Evolutionary conservation across 179 eudicot species (phyloP), one percentile per base, ranked within the genome.

Genomic region (Spergularia azorica): DNA sequence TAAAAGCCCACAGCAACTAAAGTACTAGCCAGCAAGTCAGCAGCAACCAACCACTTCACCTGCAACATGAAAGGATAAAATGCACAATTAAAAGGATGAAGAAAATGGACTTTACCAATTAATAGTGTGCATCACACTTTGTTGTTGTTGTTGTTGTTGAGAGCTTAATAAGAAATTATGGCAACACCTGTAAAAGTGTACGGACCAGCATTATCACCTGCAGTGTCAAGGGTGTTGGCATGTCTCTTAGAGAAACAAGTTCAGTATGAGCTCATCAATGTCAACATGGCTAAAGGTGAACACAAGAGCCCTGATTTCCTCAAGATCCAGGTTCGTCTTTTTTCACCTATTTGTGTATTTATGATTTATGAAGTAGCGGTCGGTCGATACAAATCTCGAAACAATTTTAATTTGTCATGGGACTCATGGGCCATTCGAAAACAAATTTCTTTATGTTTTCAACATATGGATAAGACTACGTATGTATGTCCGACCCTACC

Each of bases 161-260:
- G 65, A 61, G 4, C 65, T 61, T 61, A 60, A 9, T 3, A 61
- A 20, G 7, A 71, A 71, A 16, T 2, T 12, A 71, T 71, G 74
- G 89, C 82, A 56, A 64, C 92, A 0, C 84, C 90, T 38, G 96
- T 91, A 68, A 93, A 87, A 76, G 92, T 93, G 82, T 88, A 93
- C 84, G 97, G 97, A 8, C 91, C 97, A 10, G 75, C 96, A 2
- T 6, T 90, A 13, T 93, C 96, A 14, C 81, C 92, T 21, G 96
- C 96, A 1, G 97, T 91, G 52, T 84, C 91, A 4, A 88, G 97
- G 67, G 97, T 91, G 62, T 74, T 93, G 15, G 89, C 81, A 39
- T 89, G 93, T 79, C 88, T 93, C 4, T 26, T 90, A 1, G 97
- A 93, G 77, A 93, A 93, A 81, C 89, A 93, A 15, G 91, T 93